Base-by-base conservation (phyloP, 495 filamentous ascomycete species). In the Daldinia loculata region DNA sequence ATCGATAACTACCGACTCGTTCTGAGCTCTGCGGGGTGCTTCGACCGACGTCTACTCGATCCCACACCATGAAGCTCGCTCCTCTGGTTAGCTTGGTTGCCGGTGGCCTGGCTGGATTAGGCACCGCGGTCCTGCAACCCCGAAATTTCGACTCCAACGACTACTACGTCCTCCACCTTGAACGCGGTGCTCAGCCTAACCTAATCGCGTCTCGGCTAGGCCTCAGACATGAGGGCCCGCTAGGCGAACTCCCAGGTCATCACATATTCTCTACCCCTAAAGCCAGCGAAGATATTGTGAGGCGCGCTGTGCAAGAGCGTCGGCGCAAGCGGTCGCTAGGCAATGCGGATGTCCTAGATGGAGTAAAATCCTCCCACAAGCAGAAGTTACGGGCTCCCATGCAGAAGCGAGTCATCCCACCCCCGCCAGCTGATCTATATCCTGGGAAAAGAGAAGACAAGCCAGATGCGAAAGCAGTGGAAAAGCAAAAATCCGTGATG, bases 151-250 rank as follows among this genome's bases (percentile, higher is more conserved):
- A 90, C 11, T 84, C 88, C 6, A 90, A 90, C 80, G 93, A 98
- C 75, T 97, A 94, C 80, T 97, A 97, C 78, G 93, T 94, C 55
- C 84, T 98, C 56, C 92, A 96, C 67, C 88, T 98, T 66, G 88
- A 88, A 48, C 80, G 86, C 14, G 80, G 85, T 45, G 83, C 84
- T 24, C 84, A 87, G 3, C 95, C 96, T 26, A 78, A 85, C 32
- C 82, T 91, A n/a, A 82, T 98, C 59, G 93, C 95, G 14, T 80
- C 84, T 17, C 82, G 86, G 17, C 82, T 99, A 30, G 92, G 92
- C 26, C 85, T 97, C 32, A 84, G 87, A 43, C 90, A 97, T 77
- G 95, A 98, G 76, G 95, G 95, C 24, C 85, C 85, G 22, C 84
- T 98, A 34, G 94, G 93, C 30, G 88, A 94, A 75, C 86, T 99